phyloP scores from a whole-genome alignment of 371 early-diverging fungal genomes.

The Caulochytrium protostelioides region DNA sequence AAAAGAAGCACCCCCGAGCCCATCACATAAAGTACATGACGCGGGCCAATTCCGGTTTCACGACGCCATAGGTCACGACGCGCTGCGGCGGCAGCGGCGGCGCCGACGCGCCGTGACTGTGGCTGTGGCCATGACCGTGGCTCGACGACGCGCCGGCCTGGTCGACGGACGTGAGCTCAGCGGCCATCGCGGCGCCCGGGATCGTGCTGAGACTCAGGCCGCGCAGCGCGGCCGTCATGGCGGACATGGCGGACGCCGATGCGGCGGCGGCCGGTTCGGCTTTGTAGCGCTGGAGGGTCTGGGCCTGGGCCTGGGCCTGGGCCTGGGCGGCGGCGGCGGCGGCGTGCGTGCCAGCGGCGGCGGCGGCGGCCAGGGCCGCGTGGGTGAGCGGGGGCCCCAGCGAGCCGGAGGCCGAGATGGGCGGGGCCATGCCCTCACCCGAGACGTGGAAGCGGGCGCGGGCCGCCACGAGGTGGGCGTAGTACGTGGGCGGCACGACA shows the following conservation, averaged over 20 bases:
- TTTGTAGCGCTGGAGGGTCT: constrained; percentile 2
- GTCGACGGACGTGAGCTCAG: background rate
- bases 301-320: constrained; percentile 1
- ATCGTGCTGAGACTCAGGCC: background rate
- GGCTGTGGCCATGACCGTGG: too few relatives aligned
- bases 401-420: background rate
- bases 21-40: constrained; percentile 45
- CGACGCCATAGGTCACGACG: constrained; percentile 10
- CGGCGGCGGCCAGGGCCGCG: constrained; percentile 4
- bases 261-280: constrained; percentile 4
- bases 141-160: background rate
- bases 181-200: background rate
- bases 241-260: background rate
- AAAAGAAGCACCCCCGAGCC: too few relatives aligned
- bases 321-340: constrained; percentile 6
- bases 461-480: constrained; percentile 63
- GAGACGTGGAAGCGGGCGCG: constrained; percentile 58
- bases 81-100: background rate
- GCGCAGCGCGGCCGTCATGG: background rate
- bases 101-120: background rate
- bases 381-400: constrained; percentile 3
- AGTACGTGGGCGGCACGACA: constrained; percentile 65
- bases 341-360: constrained; percentile 7
- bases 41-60: constrained; percentile 21
- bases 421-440: constrained; percentile 8